phyloP scores from a whole-genome alignment of 495 filamentous ascomycete genomes.

The Penicillium salamii region DNA sequence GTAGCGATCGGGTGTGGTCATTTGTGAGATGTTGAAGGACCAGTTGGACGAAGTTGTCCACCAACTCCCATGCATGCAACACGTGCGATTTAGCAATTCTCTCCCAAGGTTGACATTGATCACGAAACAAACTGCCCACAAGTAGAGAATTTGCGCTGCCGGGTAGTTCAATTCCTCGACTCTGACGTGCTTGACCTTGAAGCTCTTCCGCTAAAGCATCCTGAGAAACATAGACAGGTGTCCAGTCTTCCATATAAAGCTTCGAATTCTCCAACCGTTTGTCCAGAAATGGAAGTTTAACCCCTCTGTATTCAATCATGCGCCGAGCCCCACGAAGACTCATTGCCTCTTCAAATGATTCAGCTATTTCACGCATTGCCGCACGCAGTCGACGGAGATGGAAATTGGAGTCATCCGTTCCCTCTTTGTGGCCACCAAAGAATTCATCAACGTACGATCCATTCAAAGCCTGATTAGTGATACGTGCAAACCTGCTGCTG shows the following conservation, averaged over 20 bases:
- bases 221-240: slow-evolving; percentile 5
- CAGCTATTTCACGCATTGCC: slow-evolving; percentile 54
- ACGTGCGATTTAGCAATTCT: slow-evolving; percentile 23
- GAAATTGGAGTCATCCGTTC: background rate
- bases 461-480: slow-evolving; percentile 49
- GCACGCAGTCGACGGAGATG: slow-evolving; percentile 55
- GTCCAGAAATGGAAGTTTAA: background rate
- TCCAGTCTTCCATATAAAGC: slow-evolving; percentile 20
- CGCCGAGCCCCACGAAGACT: slow-evolving; percentile 36
- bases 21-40: slow-evolving; percentile 27
- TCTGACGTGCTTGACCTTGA: slow-evolving; percentile 12
- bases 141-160: slow-evolving; percentile 47
- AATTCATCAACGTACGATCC: slow-evolving; percentile 57
- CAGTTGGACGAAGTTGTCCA: slow-evolving; percentile 25
- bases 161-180: slow-evolving; percentile 41
- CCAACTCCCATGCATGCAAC: slow-evolving; percentile 18
- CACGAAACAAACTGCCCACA: slow-evolving; percentile 39
- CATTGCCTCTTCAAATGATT: slow-evolving; percentile 54
- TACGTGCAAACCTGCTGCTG: slow-evolving; percentile 48
- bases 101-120: slow-evolving; percentile 42
- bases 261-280: background rate
- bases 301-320: background rate
- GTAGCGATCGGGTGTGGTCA: slow-evolving; percentile 27
- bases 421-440: slow-evolving; percentile 41
- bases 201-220: slow-evolving; percentile 15